Base-by-base conservation (phyloP, 2,329 filamentous ascomycete species). In the Colletotrichum truncatum region DNA sequence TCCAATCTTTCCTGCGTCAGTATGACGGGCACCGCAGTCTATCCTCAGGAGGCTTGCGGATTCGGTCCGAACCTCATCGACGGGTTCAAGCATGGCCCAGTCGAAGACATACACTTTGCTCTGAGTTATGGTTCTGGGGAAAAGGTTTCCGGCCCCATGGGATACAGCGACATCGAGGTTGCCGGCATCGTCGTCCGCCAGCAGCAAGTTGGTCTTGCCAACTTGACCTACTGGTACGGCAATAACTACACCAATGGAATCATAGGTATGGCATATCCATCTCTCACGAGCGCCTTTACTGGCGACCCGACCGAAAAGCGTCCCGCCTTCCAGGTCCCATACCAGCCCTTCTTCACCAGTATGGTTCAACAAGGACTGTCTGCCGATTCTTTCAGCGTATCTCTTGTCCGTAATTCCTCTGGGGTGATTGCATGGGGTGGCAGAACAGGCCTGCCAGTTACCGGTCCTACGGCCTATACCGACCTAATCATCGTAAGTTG, bases 171-270 rank as follows among this genome's bases (percentile, higher is more conserved):
- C 66, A 74, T 86, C 39, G 74, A 77, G 0, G 77, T 85, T 14
- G 83, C 79, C 3, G 82, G 81, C 8, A 70, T 86, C 28, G 74
- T 72, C 0, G 83, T 85, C 34, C 70, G 72, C 16, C 73, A 75
- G 30, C 84, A 85, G 71, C 79, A 84, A 69, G 77, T 85, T 45
- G 82, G 79, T 11, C 75, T 87, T 18, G 84, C 82, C 45, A 84
- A 81, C 69, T 75, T 74, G 61, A 84, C 84, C 3, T 80, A 79
- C 70, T 86, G 84, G 84, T 76, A 76, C 59, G 84, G 84, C 46
- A 81, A 85, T 73, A 85, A 85, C 71, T 69, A 80, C 43, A 86
- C 84, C 23, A 82, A 81, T 58, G 84, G 84, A 6, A 75, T 86
- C 45, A 72, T 86, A 18, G 84, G 84, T 0, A 77, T 87, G 62